Percentiles rank a stretch among this genome's conserved stretches.
Evolutionary conservation across 345 rosid genomes (phyloP).

Genomic region (Lepidium aucheri): DNA sequence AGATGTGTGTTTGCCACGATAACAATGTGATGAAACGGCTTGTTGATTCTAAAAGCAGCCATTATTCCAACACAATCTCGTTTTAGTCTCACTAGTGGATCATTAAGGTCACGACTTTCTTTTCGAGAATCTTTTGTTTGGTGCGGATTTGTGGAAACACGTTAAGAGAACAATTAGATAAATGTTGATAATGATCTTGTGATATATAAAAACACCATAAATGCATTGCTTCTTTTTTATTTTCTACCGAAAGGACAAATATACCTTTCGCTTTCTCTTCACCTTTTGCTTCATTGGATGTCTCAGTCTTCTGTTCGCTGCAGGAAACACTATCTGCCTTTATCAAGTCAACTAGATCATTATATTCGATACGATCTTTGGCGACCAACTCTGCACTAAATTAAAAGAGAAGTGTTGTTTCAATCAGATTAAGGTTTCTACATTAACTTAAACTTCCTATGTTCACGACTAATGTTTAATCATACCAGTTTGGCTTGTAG

Average conservation of each 20-base stretch:
- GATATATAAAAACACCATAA: conserved; percentile 12
- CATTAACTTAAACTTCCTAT: background rate
- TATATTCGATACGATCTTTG: conserved; percentile 73
- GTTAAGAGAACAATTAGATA: background rate
- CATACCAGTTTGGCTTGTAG: conserved; percentile 61
- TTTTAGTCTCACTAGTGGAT: conserved; percentile 66
- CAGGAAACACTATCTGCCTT: conserved; percentile 26
- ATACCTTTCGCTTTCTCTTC: conserved; percentile 38
- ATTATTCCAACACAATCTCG: conserved; percentile 89
- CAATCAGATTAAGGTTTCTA: conserved; percentile 3
- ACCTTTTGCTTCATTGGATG: conserved; percentile 23
- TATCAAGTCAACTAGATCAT: conserved; percentile 64
- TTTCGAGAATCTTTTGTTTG: conserved; percentile 23
- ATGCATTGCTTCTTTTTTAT: background rate
- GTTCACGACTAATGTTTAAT: background rate
- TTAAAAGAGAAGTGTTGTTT: conserved; percentile 8
- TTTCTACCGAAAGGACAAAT: background rate
- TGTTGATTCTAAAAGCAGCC: conserved; percentile 78
- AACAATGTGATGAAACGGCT: conserved; percentile 44
- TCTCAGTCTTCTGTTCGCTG: conserved; percentile 27
- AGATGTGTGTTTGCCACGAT: conserved; percentile 84
- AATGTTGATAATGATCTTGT: conserved; percentile 15
- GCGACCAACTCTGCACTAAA: conserved; percentile 76
- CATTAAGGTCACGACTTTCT: conserved; percentile 67
- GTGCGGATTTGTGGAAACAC: background rate